phyloP scores from a whole-genome alignment of 768 basidiomycete genomes.

The Vararia minispora region DNA sequence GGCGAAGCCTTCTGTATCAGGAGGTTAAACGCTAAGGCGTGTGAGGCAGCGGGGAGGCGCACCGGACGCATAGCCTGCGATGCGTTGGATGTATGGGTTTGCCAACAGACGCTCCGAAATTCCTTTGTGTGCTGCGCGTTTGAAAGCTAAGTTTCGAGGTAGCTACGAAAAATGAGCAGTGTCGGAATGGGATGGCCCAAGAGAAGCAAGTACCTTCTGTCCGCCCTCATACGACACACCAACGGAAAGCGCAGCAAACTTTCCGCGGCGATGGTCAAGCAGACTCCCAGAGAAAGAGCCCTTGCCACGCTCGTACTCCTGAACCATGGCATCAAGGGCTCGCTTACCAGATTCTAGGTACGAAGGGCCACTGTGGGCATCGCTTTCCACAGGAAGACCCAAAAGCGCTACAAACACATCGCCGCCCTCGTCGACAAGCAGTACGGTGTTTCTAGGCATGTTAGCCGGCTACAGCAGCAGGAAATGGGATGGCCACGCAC shows the following conservation, averaged over 20 bases:
- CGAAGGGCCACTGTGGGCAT: too few relatives aligned
- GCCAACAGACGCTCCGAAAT: neutral
- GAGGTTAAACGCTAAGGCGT: too few relatives aligned
- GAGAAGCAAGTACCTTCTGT: slow-evolving; percentile 7
- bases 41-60: neutral
- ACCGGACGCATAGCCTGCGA: neutral
- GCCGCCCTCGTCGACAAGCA: too few relatives aligned
- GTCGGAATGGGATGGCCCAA: neutral
- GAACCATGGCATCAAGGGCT: too few relatives aligned
- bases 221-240: slow-evolving; percentile 22
- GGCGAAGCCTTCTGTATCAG: neutral
- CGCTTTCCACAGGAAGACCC: too few relatives aligned
- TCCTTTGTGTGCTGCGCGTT: neutral
- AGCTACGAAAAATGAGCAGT: neutral
- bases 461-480: too few relatives aligned
- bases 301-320: too few relatives aligned
- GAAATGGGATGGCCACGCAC: too few relatives aligned
- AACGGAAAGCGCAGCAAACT: slow-evolving; percentile 11
- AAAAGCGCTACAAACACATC: too few relatives aligned
- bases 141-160: neutral
- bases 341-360: too few relatives aligned
- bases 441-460: too few relatives aligned
- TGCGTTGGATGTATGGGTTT: neutral
- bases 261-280: slow-evolving; percentile 15
- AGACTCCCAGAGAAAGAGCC: too few relatives aligned